Conservation (phyloP, 805 yeast species). For the Starmera quercuum region DNA sequence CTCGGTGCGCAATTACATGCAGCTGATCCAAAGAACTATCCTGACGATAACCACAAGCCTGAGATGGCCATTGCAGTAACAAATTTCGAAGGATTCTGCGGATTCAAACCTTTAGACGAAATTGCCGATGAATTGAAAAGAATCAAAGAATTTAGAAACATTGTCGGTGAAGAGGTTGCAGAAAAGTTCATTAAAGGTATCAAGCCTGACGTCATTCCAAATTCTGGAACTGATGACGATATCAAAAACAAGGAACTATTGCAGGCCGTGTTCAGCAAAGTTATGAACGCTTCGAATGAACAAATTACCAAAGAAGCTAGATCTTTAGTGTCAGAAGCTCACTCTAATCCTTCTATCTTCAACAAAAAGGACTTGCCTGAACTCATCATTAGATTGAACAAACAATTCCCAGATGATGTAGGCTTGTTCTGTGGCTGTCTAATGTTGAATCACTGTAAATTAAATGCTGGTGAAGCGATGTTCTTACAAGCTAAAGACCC, state of each 20-base stretch:
- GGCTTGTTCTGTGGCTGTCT: slow-evolving; percentile 96
- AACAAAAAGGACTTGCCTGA: slow-evolving; percentile 49
- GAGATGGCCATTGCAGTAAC: slow-evolving; percentile 99
- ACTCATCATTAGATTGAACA: slow-evolving; percentile 67
- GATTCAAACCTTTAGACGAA: slow-evolving; percentile 85
- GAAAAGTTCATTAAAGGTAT: slow-evolving; percentile 44
- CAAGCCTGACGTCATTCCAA: slow-evolving; percentile 26
- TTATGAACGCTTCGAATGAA: slow-evolving; percentile 78
- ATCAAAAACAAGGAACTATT: slow-evolving; percentile 53
- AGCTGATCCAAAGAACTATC: slow-evolving; percentile 87
- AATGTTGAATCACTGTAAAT: slow-evolving; percentile 78
- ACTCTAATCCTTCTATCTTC: slow-evolving; percentile 50
- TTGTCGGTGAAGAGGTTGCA: slow-evolving; percentile 62
- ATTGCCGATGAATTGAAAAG: slow-evolving; percentile 59
- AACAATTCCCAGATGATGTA: slow-evolving; percentile 88
- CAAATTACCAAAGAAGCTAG: slow-evolving; percentile 48
- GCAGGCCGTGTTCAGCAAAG: slow-evolving; percentile 67
- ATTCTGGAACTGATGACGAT: slow-evolving; percentile 46
- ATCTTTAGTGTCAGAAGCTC: slow-evolving; percentile 60
- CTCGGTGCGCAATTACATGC: slow-evolving; percentile 71
- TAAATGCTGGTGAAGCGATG: slow-evolving; percentile 91
- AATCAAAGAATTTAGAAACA: slow-evolving; percentile 67
- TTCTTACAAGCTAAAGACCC: slow-evolving; percentile 96
- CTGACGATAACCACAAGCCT: slow-evolving; percentile 98
- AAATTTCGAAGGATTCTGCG: slow-evolving; percentile 95